Percentiles rank a stretch among this genome's conserved stretches.
Evolutionary conservation across 495 filamentous ascomycete species (phyloP).

Genomic region (Penicillium canescens): DNA sequence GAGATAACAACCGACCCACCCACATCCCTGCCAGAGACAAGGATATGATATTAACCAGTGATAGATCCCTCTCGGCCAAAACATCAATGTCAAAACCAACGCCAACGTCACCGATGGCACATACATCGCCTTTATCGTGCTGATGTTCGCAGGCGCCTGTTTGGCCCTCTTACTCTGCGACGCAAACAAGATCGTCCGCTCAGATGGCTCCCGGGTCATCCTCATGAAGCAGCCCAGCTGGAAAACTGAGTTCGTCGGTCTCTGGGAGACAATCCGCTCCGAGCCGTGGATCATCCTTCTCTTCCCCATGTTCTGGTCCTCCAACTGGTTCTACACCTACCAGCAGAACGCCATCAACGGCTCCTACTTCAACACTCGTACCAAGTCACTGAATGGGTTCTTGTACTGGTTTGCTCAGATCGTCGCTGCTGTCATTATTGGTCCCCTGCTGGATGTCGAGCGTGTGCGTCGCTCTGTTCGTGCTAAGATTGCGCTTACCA

Average conservation of each 20-base stretch:
- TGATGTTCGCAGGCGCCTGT: conserved; percentile 54
- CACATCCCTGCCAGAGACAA: too few relatives aligned
- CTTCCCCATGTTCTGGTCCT: conserved; percentile 59
- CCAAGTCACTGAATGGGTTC: conserved; percentile 47
- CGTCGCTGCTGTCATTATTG: conserved; percentile 45
- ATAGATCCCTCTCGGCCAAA: conserved; percentile 44
- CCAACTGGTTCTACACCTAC: conserved; percentile 81
- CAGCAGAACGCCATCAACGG: conserved; percentile 57
- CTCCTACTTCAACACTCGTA: conserved; percentile 48
- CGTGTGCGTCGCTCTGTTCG: conserved; percentile 39
- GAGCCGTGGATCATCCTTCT: conserved; percentile 44
- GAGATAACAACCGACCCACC: too few relatives aligned
- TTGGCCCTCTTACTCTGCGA: conserved; percentile 58
- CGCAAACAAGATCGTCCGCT: conserved; percentile 68
- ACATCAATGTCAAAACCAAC: conserved; percentile 37
- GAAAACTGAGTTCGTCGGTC: conserved; percentile 45
- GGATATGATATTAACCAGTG: conserved; percentile 3
- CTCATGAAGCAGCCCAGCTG: conserved; percentile 82
- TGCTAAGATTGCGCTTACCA: conserved; percentile 38
- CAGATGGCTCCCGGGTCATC: conserved; percentile 75
- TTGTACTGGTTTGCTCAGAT: conserved; percentile 58
- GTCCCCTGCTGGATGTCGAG: conserved; percentile 43
- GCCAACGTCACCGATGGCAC: conserved; percentile 47
- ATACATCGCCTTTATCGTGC: conserved; percentile 53
- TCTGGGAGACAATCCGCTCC: conserved; percentile 37